phyloP scores from a whole-genome alignment of 2,329 filamentous ascomycete species.

The Alternaria tenuissima region DNA sequence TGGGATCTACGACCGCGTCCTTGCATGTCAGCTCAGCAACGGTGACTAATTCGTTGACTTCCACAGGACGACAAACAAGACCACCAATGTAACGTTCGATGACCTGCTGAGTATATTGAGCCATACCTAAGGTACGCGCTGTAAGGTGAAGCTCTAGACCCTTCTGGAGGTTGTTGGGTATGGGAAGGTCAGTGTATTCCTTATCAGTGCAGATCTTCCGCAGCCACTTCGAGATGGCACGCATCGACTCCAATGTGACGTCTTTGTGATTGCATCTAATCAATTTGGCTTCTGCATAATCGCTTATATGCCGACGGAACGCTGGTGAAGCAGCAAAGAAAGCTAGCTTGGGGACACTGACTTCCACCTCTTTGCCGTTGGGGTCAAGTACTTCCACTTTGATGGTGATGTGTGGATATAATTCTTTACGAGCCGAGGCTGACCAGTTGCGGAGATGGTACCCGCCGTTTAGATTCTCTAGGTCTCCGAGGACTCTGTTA shows the following conservation, averaged over 20 bases:
- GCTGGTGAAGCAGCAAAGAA: constrained; percentile 13
- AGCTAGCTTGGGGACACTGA: constrained; percentile 12
- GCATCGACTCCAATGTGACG: background rate
- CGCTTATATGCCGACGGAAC: background rate
- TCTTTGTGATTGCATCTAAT: constrained; percentile 6
- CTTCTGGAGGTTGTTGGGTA: background rate
- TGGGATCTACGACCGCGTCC: background rate
- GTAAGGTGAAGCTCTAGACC: constrained; percentile 10
- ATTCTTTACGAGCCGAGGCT: constrained; percentile 8
- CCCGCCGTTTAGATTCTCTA: constrained; percentile 12
- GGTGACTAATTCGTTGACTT: background rate
- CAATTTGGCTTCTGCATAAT: background rate
- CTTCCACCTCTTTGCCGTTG: background rate
- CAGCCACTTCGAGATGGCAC: constrained; percentile 12
- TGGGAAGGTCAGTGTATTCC: background rate
- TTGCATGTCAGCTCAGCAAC: constrained; percentile 5
- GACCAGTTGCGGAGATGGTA: constrained; percentile 16
- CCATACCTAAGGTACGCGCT: constrained; percentile 10
- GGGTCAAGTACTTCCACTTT: constrained; percentile 2
- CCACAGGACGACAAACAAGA: background rate
- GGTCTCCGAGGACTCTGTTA: constrained; percentile 8
- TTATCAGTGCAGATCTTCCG: background rate
- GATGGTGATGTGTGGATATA: constrained; percentile 1
- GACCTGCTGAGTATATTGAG: constrained; percentile 11
- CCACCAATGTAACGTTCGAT: background rate